Evolutionary conservation across 78 protist genomes (phyloP), one percentile per base, ranked within the genome.

Genomic region (Chrysochromulina tobinii): DNA sequence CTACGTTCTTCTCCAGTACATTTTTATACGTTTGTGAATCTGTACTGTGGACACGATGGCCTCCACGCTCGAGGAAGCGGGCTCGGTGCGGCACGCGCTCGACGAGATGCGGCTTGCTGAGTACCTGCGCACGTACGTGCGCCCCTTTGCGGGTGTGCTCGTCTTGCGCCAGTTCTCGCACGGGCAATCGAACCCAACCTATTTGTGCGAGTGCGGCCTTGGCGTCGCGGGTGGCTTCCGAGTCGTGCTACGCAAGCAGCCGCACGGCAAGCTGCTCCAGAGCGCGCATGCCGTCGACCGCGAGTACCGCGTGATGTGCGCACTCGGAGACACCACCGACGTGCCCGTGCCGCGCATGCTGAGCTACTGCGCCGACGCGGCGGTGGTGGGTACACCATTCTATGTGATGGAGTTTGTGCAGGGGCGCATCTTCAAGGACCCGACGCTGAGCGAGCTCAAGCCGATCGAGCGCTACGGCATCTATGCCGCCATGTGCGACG

Each of bases 131-230:
- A 38, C 38, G 38, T 38, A 38, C 38, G 38, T 38, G 38, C 38
- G 38, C 38, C 38, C 38, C 38, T 38, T 38, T 38, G 38, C 38
- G 38, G 38, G 38, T 38, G 38, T 61, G 67, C 25, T 61, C 67
- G 67, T 61, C 15, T 11, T 61, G 67, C 67, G 67, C 67, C 67
- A 88, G 77, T 91, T 85, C 86, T 11, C 38, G 4, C n/a, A 83
- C 8, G 95, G 95, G 25, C 89, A 88, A 90, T 27, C 73, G 81
- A 95, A 95, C 89, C 96, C 96, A 25, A 95, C 96, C n/a, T 95
- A 66, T 54, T 27, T 92, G 23, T 2, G 87, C 61, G 9, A 50
- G 15, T 64, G 87, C 7, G 88, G 84, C 3, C 38, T 38, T 38
- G 38, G 38, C 38, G 38, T 38, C 38, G 38, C 38, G 38, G 59